Percentiles rank a stretch among this genome's conserved stretches.
phyloP scores from a whole-genome alignment of 176 grass and related monocot species.

The Pharus latifolius region DNA sequence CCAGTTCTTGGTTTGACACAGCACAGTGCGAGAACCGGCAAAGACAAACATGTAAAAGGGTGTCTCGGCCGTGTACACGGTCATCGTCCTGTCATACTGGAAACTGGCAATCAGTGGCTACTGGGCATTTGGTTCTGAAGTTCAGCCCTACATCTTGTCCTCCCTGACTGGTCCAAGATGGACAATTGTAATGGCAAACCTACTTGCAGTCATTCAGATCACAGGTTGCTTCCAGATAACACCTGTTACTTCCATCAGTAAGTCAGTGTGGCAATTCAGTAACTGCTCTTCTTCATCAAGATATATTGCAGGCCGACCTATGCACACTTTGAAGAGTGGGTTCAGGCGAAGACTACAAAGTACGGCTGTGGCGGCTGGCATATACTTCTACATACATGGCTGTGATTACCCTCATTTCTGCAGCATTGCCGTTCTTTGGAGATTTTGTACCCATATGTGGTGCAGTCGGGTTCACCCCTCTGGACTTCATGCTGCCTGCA shows the following conservation, averaged over 20 bases:
- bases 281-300: conserved; percentile 19
- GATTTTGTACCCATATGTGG: conserved; percentile 79
- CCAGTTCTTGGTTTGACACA: no score
- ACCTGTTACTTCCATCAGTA: neutral
- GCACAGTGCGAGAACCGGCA: conserved; percentile 41
- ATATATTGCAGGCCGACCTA: conserved; percentile 84
- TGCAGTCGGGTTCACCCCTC: conserved; percentile 65
- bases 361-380: conserved; percentile 25
- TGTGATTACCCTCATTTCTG: conserved; percentile 35
- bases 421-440: conserved; percentile 74
- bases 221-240: conserved; percentile 81
- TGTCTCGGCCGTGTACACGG: conserved; percentile 35
- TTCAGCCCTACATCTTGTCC: conserved; percentile 67
- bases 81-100: conserved; percentile 68
- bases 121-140: conserved; percentile 65
- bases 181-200: conserved; percentile 68
- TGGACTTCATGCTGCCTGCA: conserved; percentile 71
- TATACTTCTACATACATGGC: conserved; percentile 51
- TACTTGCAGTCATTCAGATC: conserved; percentile 85
- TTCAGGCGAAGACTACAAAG: conserved; percentile 2
- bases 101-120: conserved; percentile 63
- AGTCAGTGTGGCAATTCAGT: neutral
- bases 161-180: conserved; percentile 60
- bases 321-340: conserved; percentile 28
- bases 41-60: conserved; percentile 70